Base-by-base conservation (phyloP, 257 asterid genomes). In the Knoxia roxburghii region DNA sequence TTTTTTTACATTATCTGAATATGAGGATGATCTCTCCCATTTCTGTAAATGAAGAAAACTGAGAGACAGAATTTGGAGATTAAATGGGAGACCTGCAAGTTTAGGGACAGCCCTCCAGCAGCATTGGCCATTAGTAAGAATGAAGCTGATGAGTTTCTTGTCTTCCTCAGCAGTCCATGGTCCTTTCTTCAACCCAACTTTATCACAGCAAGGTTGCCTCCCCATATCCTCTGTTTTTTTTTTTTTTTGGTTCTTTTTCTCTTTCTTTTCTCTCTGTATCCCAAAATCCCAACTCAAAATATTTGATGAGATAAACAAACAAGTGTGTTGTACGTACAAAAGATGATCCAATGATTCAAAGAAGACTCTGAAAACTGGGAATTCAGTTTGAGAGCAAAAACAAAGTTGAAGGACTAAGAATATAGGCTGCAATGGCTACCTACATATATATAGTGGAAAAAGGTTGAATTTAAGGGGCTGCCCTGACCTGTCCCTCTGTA, bases 31-130 rank as follows among this genome's bases (percentile, higher is more conserved):
- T 39, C 49, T 63, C 43, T 27, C 37, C 32, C 29, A 8, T 39
- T 20, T 45, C 1, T 14, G 4, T 2, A 45, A 45, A 45, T 14
- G 50, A 45, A 1, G 1, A 53, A 17, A 26, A 55, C 33, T n/a
- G n/a, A n/a, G n/a, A 15, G 8, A 18, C 2, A 49, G 39, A 23
- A 55, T 57, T 13, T 18, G 17, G 14, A 10, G 29, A 39, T 3
- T 3, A 37, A 27, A 50, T 71, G 49, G 32, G 45, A 35, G 53
- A 91, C 98, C 98, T 74, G 98, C 96, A 35, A 92, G 91, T 75
- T 92, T 89, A 48, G 98, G 98, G 68, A 92, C 86, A 81, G 97
- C 93, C 70, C 98, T 84, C 98, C 98, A 92, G 81, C 97, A 92
- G 78, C 97, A 87, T 86, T 92, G 98, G 78, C 96, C 98, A 78